phyloP scores from a whole-genome alignment of 2,329 filamentous ascomycete genomes.

The Phyllosticta citribraziliensis region DNA sequence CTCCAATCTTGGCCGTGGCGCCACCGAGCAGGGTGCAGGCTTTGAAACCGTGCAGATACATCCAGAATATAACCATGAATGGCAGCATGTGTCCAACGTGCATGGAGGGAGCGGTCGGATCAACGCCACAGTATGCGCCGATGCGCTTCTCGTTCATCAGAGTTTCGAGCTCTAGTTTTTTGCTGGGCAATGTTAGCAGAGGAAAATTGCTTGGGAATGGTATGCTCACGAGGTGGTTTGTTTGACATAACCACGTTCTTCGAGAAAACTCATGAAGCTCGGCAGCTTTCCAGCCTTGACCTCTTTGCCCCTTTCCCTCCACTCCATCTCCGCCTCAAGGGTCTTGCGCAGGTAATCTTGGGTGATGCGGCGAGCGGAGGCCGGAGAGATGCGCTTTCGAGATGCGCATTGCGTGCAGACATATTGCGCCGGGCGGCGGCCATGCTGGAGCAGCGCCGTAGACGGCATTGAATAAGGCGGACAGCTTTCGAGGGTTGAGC shows the following conservation, averaged over 20 bases:
- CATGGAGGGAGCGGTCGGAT: constrained; percentile 69
- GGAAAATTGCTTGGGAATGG: not conserved
- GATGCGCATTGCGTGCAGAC: constrained; percentile 19
- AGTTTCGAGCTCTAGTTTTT: constrained; percentile 47
- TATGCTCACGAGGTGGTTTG: constrained; percentile 58
- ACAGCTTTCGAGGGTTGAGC: not conserved
- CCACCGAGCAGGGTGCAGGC: constrained; percentile 61
- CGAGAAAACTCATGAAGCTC: constrained; percentile 52
- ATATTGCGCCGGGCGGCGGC: constrained; percentile 18
- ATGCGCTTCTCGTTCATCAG: constrained; percentile 57
- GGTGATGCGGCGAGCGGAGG: constrained; percentile 13
- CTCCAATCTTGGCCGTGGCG: constrained; percentile 68
- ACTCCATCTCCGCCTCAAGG: constrained; percentile 15
- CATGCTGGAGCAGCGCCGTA: not conserved
- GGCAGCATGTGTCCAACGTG: constrained; percentile 74
- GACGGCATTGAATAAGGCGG: constrained; percentile 13
- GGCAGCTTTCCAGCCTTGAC: constrained; percentile 22
- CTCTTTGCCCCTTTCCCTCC: constrained; percentile 18
- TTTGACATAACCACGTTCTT: constrained; percentile 65
- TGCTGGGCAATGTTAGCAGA: constrained; percentile 18
- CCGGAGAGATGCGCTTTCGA: constrained; percentile 10
- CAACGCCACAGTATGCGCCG: constrained; percentile 70
- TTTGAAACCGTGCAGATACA: constrained; percentile 66
- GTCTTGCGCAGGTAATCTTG: constrained; percentile 16
- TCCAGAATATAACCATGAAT: constrained; percentile 76